Conservation (phyloP, 345 rosid genomes). For the Gossypium turneri region DNA sequence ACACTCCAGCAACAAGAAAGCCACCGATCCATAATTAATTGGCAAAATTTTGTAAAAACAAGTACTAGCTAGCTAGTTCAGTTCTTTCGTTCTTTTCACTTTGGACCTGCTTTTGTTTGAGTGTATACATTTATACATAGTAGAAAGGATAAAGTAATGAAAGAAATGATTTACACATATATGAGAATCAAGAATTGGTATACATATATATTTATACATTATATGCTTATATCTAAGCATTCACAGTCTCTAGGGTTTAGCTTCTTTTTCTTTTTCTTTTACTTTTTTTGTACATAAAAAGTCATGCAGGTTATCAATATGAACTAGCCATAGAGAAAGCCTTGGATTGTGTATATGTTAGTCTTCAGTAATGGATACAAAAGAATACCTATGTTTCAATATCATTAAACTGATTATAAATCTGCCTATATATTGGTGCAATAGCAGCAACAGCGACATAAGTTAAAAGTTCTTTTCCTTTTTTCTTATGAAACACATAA, state of each 20-base stretch:
- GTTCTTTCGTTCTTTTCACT: background rate
- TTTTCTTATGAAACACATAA: too few relatives aligned
- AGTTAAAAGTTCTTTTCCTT: too few relatives aligned
- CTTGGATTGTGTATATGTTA: too few relatives aligned
- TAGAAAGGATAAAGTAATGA: slow-evolving; percentile 1
- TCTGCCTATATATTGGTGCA: too few relatives aligned
- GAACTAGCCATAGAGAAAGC: too few relatives aligned
- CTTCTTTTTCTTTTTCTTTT: background rate
- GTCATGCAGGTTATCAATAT: background rate
- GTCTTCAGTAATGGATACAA: too few relatives aligned
- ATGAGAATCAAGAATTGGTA: background rate
- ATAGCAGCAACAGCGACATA: too few relatives aligned
- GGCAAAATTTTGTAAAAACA: slow-evolving; percentile 12
- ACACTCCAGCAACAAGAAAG: slow-evolving; percentile 52
- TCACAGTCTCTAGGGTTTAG: background rate
- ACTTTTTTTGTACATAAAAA: background rate
- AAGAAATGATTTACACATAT: background rate
- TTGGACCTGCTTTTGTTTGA: background rate
- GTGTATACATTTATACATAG: background rate
- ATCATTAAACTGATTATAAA: too few relatives aligned
- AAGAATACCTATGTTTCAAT: too few relatives aligned
- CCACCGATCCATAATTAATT: slow-evolving; percentile 60
- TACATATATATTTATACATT: background rate
- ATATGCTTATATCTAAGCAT: background rate
- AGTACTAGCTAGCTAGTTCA: background rate